These are phyloP conservation scores for Trichophyton mentagrophytes DNA, from an alignment of 2,329 filamentous ascomycete species.

Conservation along the genomic window DNA sequence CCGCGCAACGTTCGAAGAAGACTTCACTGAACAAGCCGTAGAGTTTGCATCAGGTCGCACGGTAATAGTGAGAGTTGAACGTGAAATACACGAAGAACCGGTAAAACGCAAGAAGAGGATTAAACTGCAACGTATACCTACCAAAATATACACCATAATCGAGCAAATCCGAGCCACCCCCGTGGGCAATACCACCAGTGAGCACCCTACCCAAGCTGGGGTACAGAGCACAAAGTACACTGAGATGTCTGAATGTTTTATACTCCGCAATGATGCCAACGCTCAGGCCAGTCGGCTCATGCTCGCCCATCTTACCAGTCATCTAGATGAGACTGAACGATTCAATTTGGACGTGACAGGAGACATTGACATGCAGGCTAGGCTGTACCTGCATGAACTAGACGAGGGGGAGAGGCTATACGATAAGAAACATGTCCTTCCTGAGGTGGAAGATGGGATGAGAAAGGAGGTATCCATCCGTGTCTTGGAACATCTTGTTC, in stretches of 20 bases:
- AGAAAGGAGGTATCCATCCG: conserved; percentile 6
- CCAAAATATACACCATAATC: conserved; percentile 7
- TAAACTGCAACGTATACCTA: conserved; percentile 9
- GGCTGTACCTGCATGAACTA: conserved; percentile 8
- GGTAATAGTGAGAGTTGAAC: conserved; percentile 5
- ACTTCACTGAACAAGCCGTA: conserved; percentile 5
- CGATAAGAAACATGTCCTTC: conserved; percentile 7
- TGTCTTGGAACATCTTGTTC: conserved; percentile 10
- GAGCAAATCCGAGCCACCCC: neutral
- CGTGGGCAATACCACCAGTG: neutral
- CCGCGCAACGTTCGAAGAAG: conserved; percentile 5
- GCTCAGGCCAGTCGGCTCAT: no score
- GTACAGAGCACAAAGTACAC: no score
- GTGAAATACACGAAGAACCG: conserved; percentile 4
- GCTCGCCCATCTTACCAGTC: no score
- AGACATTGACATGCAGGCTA: no score
- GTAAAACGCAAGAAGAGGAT: neutral
- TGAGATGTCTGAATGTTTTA: no score
- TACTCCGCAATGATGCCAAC: no score
- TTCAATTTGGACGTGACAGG: no score
- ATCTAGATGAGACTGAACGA: no score
- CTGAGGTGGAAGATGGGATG: neutral
- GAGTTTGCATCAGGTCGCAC: conserved; percentile 9
- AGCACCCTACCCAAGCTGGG: no score
- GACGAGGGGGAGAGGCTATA: conserved; percentile 9